These are phyloP conservation scores for Pittosporum tobira DNA, from an alignment of 129 eudicot species.

Conservation along the genomic window DNA sequence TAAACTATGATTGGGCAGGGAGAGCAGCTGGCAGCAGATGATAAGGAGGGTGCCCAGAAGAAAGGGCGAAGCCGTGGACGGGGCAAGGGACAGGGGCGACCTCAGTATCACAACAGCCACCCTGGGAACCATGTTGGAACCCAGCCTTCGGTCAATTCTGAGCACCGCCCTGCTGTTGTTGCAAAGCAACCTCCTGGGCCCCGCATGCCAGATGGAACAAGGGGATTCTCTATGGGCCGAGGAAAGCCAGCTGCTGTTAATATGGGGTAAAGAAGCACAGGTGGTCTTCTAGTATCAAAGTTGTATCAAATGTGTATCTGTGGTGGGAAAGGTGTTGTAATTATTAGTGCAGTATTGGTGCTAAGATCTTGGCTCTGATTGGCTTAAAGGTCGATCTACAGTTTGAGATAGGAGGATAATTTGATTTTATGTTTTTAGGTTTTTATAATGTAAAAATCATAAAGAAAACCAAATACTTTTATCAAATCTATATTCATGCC, in stretches of 20 bases:
- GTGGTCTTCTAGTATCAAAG: background rate
- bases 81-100: slow-evolving; percentile 72
- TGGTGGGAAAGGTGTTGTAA: no score
- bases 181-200: slow-evolving; percentile 59
- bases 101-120: slow-evolving; percentile 34
- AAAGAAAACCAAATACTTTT: no score
- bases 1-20: slow-evolving; percentile 37
- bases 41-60: slow-evolving; percentile 50
- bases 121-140: slow-evolving; percentile 40
- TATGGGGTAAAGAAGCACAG: slow-evolving; percentile 22
- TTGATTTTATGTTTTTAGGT: no score
- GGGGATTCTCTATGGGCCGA: slow-evolving; percentile 86
- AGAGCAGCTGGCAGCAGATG: slow-evolving; percentile 49
- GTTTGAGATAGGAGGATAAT: no score
- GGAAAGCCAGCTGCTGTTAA: slow-evolving; percentile 46
- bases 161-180: slow-evolving; percentile 18
- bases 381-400: no score
- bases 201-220: slow-evolving; percentile 95
- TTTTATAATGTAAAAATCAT: no score
- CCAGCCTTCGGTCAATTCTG: slow-evolving; percentile 27
- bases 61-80: slow-evolving; percentile 46
- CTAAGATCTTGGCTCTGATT: no score
- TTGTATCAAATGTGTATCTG: background rate
- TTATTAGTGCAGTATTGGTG: no score
- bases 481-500: no score